Base-by-base conservation (phyloP, 2,329 filamentous ascomycete species). In the Nannizziopsis barbatae region DNA sequence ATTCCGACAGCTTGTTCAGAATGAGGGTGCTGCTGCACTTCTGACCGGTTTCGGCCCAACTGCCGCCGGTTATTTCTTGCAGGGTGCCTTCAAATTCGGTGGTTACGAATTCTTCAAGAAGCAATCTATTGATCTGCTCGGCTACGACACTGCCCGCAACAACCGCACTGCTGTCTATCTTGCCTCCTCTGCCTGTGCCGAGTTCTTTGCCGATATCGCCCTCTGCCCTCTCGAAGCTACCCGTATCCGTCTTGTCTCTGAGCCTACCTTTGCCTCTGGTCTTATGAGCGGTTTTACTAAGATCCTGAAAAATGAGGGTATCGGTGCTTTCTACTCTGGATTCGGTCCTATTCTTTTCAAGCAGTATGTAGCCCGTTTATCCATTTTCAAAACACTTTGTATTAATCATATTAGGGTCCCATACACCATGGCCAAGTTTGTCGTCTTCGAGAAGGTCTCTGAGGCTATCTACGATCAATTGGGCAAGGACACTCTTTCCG, bases 101-200 rank as follows among this genome's bases (percentile, higher is more conserved):
- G 87, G 87, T 68, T 94, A 94, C 72, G 87, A 94, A 75, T 83
- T 93, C 74, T 93, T 94, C 84, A 93, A 94, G 83, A 80, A 89
- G 75, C 84, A 92, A 73, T 79, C 75, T 65, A 92, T 93, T 71
- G 83, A 86, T 75, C 54, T 75, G 55, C 71, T 93, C 63, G 87
- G 87, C 64, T 81, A 81, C 67, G 84, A 89, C 71, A 79, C 75
- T 56, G 85, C 85, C 60, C 75, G 76, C 61, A 77, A 86, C 70
- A 86, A 89, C 80, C 79, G 84, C 60, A 87, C 83, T 54, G 80
- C 79, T 57, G 81, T 90, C 71, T 90, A 90, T 77, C 78, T 87
- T 57, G 84, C 76, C 58, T 77, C 75, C 22, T 71, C 79, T 53
- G 79, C 74, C 54, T 55, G 60, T 57, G 79, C 77, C 60, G 79